A percentile compares a stretch with the other conserved stretches of the same genome.
Evolutionary conservation across 148 eudicot genomes (phyloP).

Genomic region (Pouteria glomerata): DNA sequence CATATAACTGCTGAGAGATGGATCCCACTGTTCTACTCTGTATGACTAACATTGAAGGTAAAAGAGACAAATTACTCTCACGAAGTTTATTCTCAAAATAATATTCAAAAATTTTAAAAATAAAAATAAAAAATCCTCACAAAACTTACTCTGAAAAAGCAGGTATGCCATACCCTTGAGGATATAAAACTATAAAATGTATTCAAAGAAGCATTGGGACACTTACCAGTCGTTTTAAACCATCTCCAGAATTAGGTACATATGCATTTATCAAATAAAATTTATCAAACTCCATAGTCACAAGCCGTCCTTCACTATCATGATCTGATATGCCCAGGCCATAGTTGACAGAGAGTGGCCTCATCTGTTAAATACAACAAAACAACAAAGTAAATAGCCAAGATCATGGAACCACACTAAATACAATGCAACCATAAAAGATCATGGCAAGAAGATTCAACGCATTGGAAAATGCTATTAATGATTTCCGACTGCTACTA

Average conservation of each 20-base stretch:
- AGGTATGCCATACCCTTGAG: background rate
- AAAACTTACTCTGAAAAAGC: background rate
- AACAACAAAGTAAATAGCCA: background rate
- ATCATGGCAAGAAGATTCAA: background rate
- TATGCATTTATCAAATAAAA: slow-evolving; percentile 69
- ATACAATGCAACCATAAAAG: background rate
- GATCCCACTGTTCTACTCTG: slow-evolving; percentile 88
- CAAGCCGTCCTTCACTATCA: slow-evolving; percentile 89
- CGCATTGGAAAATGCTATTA: background rate
- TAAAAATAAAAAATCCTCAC: background rate
- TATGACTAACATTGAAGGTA: slow-evolving; percentile 52
- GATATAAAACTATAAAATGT: background rate
- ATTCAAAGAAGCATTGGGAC: background rate
- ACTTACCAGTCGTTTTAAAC: slow-evolving; percentile 81
- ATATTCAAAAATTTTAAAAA: background rate
- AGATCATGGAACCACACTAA: background rate
- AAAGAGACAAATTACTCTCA: background rate
- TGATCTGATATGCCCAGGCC: slow-evolving; percentile 91
- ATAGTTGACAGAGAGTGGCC: slow-evolving; percentile 76
- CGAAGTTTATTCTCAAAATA: background rate
- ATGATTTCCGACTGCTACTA: background rate
- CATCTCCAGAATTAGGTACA: slow-evolving; percentile 98
- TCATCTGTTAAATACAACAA: slow-evolving; percentile 45
- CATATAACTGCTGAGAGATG: slow-evolving; percentile 72
- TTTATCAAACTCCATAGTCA: slow-evolving; percentile 83